Base-by-base conservation (phyloP, 352 stramenopile species). In the Aphanomyces stellatus region DNA sequence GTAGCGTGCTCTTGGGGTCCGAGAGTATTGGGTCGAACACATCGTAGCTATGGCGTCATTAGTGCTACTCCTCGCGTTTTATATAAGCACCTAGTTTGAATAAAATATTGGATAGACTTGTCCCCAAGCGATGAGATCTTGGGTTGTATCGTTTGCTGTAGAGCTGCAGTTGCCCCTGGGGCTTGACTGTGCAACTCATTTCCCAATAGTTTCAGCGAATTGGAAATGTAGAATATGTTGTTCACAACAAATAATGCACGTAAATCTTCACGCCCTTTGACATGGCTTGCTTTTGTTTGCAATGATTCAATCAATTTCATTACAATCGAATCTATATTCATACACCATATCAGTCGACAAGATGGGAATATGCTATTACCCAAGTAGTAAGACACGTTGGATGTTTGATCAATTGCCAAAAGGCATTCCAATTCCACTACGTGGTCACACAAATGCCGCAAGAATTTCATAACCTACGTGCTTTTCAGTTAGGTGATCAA, bases 171-270 rank as follows among this genome's bases (percentile, higher is more conserved):
- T 8, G 90, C 72, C 13, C 41, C 40, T 5, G 53, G 19, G 6
- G 61, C 49, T 19, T 53, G 61, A 27, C 40, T 53, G 11, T 74
- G 33, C 30, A 71, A 51, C 1, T 74, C 51, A 22, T 35, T 43
- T 22, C 51, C 41, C 27, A 83, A 88, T 34, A 74, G 76, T 4
- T 78, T 76, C 11, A 98, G 73, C 27, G 90, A 85, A 35, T 88
- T 91, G 10, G 84, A 72, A 15, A 98, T 75, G 69, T 96, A 98
- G 43, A 88, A 90, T 17, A 87, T 93, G 70, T 98, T 98, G 77
- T 98, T 98, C 42, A 92, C 85, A 28, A 97, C 81, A 69, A 98
- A 98, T n/a, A 98, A 73, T 19, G 81, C 75, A 48, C 86, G 88
- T 22, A 91, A 68, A 19, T 85, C 78, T 22, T 71, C 67, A 65